Base-by-base conservation (phyloP, 1,284 basidiomycete genomes). In the Melanopsichium pennsylvanicum region DNA sequence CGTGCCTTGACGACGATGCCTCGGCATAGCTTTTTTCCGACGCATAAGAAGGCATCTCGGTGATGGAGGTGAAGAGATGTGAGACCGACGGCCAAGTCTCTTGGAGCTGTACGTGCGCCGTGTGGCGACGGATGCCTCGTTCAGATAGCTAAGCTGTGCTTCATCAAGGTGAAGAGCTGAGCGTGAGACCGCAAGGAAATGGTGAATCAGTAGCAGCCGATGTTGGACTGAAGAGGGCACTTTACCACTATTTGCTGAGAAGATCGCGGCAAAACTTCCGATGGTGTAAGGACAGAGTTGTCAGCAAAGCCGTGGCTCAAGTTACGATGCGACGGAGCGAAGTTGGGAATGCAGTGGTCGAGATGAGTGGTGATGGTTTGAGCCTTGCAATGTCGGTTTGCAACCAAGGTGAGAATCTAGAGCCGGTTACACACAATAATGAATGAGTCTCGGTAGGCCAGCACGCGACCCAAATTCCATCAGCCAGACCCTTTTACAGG, bases 31-130 rank as follows among this genome's bases (percentile, higher is more conserved):
- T 45, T 10, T 25, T 51, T 11, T 36, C 39, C 3, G 31, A 27
- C 25, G 54, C 41, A 29, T 44, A 38, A 3, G 52, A 57, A 32
- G 60, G 49, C 60, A 63, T 63, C 27, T 44, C 34, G 38, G 16
- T 16, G 16, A 19, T 15, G 19, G 11, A 45, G 29, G 18, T 15
- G 19, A 16, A 13, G 22, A 19, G n/a, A 21, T 21, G 13, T 22
- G 27, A 40, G 27, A 29, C 8, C 27, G 13, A 29, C 15, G 31
- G 22, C 18, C 9, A 9, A 22, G 25, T 25, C 25, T 32, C 19
- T 34, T 22, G 2, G 8, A 11, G 22, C 43, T 26, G 44, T 34
- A 29, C 42, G 22, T 18, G 16, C 18, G n/a, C 19, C 32, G 13
- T 35, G 7, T 3, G 15, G 42, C 25, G 32, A 35, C n/a, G 22